Percentiles rank a stretch among this genome's conserved stretches.
These are phyloP conservation scores for Zygotorulaspora chibaensis DNA, from an alignment of 805 yeast genomes.

Conservation along the genomic window DNA sequence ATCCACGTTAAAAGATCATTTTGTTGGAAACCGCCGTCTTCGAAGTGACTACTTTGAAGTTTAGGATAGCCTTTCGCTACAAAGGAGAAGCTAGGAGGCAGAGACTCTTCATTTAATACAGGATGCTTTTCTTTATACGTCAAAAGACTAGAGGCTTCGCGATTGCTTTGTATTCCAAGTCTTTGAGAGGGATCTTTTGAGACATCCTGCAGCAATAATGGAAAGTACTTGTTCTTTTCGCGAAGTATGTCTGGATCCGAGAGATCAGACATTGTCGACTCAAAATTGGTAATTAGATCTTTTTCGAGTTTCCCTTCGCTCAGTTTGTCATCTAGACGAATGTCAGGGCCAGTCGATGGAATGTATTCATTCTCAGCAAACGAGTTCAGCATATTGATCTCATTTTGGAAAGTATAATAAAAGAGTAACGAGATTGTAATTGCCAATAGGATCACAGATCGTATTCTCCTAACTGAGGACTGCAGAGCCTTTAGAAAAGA, in stretches of 20 bases:
- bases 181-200: slow-evolving; percentile 20
- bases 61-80: slow-evolving; percentile 19
- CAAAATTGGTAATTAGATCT: slow-evolving; percentile 3
- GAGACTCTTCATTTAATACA: slow-evolving; percentile 23
- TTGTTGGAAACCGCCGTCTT: slow-evolving; percentile 28
- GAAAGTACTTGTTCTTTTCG: slow-evolving; percentile 40
- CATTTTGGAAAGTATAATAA: slow-evolving; percentile 36
- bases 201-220: slow-evolving; percentile 29
- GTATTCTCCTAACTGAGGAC: slow-evolving; percentile 20
- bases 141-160: slow-evolving; percentile 18
- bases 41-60: slow-evolving; percentile 31
- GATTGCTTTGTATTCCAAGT: slow-evolving; percentile 13
- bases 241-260: slow-evolving; percentile 22
- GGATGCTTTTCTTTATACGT: slow-evolving; percentile 27
- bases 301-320: neutral
- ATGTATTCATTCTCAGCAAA: slow-evolving; percentile 35
- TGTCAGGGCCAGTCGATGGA: slow-evolving; percentile 26
- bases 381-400: slow-evolving; percentile 34
- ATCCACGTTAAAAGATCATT: slow-evolving; percentile 32
- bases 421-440: slow-evolving; percentile 31
- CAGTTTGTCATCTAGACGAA: neutral
- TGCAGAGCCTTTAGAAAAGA: slow-evolving; percentile 13
- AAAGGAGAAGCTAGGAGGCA: slow-evolving; percentile 17
- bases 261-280: slow-evolving; percentile 8
- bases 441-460: slow-evolving; percentile 28